Base-by-base conservation (phyloP, 2,329 filamentous ascomycete genomes). In the Cercospora beticola region DNA sequence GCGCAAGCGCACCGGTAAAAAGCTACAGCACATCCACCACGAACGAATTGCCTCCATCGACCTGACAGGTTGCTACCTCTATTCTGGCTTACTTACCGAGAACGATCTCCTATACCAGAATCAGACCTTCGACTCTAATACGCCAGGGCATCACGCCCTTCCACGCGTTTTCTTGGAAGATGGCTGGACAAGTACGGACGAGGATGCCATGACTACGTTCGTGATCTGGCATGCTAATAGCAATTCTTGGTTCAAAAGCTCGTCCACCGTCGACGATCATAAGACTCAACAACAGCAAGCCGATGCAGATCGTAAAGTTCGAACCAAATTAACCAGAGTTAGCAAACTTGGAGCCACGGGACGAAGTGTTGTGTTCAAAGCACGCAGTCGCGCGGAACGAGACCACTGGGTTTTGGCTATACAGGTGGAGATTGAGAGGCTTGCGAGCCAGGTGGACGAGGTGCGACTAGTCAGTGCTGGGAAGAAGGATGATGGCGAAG, bases 361-460 rank as follows among this genome's bases (percentile, higher is more conserved):
- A 4, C 81, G 87, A 54, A 88, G 86, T 49, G 85, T 90, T 60
- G 88, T 91, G 12, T 91, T 91, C 75, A 88, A 88, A 74, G 85
- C 88, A 40, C 82, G 88, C 64, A 89, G 86, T 76, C 81, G 89
- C 9, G 84, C 88, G 0, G 89, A 91, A 77, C 84, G 88, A 69
- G 89, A 91, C 78, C 85, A 88, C 72, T 91, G 89, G 89, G 89
- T 91, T 26, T 78, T 90, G 76, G 87, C 84, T 40, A 87, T 90
- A 67, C 85, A 85, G 64, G 87, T 87, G 70, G 89, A 90, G 80
- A 90, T 90, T 76, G 88, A 90, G 79, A 80, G 87, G 61, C 66
- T 72, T 65, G 80, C 78, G 14, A 83, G 85, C 69, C 86, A 88
- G 73, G 81, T 66, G 9, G 83, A 86, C 68, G 86, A 88, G 72